Conservation (phyloP, 1,139 yeast species). For the Lodderomyces parapsilosis region DNA sequence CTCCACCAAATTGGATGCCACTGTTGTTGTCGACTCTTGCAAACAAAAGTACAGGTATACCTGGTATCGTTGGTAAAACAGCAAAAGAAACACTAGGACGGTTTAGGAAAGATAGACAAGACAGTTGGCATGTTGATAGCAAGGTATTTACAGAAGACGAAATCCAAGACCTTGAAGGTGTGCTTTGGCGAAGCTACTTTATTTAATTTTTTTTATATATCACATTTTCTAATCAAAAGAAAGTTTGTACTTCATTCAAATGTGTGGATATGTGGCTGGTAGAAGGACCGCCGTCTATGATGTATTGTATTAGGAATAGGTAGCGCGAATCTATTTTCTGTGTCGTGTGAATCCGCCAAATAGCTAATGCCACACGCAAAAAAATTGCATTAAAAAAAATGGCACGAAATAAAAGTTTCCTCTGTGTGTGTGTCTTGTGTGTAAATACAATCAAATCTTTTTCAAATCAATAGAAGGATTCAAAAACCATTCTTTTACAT, state of each 20-base stretch:
- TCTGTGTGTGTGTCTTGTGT: neutral
- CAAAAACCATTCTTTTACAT: neutral
- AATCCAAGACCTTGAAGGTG: conserved; percentile 91
- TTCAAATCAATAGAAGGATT: neutral
- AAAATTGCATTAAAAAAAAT: neutral
- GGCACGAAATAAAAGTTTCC: neutral
- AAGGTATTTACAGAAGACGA: conserved; percentile 74
- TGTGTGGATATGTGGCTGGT: too few relatives aligned
- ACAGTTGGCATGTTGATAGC: conserved; percentile 94
- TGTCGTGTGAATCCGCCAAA: neutral
- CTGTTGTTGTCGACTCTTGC: conserved; percentile 67
- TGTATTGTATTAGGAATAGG: too few relatives aligned
- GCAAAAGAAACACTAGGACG: conserved; percentile 81
- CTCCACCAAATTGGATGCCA: conserved; percentile 93
- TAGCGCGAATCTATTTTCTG: too few relatives aligned
- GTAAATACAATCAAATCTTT: neutral
- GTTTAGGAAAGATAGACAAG: conserved; percentile 90
- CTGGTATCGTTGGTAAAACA: conserved; percentile 79
- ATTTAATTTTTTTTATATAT: conserved; percentile 38
- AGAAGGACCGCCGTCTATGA: too few relatives aligned
- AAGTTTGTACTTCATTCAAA: too few relatives aligned
- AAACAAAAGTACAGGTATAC: conserved; percentile 62
- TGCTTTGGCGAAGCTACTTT: conserved; percentile 88
- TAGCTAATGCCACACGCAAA: too few relatives aligned
- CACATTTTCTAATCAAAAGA: neutral